Evolutionary conservation across 2,329 filamentous ascomycete genomes (phyloP).

Genomic region (Penicillium fuscoglaucum): DNA sequence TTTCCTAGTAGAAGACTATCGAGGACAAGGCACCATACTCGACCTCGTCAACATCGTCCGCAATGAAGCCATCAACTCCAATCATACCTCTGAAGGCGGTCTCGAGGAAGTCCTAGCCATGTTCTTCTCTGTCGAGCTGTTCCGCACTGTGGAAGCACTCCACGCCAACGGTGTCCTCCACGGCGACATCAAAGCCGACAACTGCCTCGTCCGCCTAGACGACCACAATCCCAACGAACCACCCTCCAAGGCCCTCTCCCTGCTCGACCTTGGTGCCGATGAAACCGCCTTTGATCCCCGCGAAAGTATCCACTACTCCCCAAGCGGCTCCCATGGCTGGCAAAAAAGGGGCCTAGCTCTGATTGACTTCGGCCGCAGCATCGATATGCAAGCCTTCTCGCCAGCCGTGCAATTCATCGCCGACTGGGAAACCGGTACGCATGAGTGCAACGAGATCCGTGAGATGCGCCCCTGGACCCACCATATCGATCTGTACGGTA

Average conservation of each 20-base stretch:
- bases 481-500: conserved; percentile 93
- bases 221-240: conserved; percentile 33
- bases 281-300: conserved; percentile 22
- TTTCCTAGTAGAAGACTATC: conserved; percentile 83
- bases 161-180: conserved; percentile 80
- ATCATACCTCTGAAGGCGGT: conserved; percentile 55
- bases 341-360: conserved; percentile 73
- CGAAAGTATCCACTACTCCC: conserved; percentile 60
- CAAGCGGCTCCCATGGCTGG: conserved; percentile 78
- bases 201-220: conserved; percentile 85
- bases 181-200: conserved; percentile 93
- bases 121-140: conserved; percentile 91
- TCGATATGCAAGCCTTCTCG: conserved; percentile 85
- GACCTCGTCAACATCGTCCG: conserved; percentile 88
- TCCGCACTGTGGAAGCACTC: conserved; percentile 84
- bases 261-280: conserved; percentile 31
- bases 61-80: conserved; percentile 58
- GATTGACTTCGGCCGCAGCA: conserved; percentile 92
- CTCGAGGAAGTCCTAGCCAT: conserved; percentile 92
- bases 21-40: conserved; percentile 88
- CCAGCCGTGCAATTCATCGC: conserved; percentile 83
- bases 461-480: conserved; percentile 95
- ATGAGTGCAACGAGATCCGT: conserved; percentile 94
- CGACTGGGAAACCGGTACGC: conserved; percentile 85
- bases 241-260: conserved; percentile 29